Percentiles rank a stretch among this genome's conserved stretches.
Conservation (phyloP, 495 filamentous ascomycete species). For the Tuber calosporum region DNA sequence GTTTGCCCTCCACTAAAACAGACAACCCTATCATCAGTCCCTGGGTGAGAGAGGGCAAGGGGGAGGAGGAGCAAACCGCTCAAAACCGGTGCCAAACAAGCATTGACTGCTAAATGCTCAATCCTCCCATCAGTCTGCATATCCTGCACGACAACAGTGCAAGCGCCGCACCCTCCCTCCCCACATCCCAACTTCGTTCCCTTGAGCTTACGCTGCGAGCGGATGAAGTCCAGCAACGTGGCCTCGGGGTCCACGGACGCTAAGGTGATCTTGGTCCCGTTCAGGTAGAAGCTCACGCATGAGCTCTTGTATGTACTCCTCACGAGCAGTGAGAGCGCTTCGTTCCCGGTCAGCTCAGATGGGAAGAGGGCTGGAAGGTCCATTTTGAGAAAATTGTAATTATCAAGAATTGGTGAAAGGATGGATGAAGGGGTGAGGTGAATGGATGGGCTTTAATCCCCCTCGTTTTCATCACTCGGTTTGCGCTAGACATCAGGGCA, state of each 20-base stretch:
- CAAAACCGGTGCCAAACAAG: conserved; percentile 84
- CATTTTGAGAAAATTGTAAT: background rate
- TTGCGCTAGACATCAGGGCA: background rate
- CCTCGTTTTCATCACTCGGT: background rate
- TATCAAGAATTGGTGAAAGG: background rate
- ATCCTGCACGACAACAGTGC: conserved; percentile 45
- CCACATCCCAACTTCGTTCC: conserved; percentile 57
- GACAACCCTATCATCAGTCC: conserved; percentile 6
- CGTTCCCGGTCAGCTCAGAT: conserved; percentile 39
- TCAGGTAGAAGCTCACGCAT: conserved; percentile 73
- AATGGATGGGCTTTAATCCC: background rate
- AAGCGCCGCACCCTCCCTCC: conserved; percentile 46
- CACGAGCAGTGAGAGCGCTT: conserved; percentile 42
- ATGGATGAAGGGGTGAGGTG: background rate
- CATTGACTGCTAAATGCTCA: conserved; percentile 87
- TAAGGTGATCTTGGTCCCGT: conserved; percentile 75
- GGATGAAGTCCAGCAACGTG: conserved; percentile 49
- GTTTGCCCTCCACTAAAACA: conserved; percentile 43
- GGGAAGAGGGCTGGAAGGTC: background rate
- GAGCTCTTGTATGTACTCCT: conserved; percentile 39
- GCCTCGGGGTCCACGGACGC: conserved; percentile 69
- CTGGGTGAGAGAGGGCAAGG: conserved; percentile 7
- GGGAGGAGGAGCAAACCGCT: conserved; percentile 46
- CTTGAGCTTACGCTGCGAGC: conserved; percentile 47
- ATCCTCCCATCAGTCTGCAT: conserved; percentile 52